Evolutionary conservation across 2,329 filamentous ascomycete species (phyloP).

Genomic region (Aureobasidium sp.): DNA sequence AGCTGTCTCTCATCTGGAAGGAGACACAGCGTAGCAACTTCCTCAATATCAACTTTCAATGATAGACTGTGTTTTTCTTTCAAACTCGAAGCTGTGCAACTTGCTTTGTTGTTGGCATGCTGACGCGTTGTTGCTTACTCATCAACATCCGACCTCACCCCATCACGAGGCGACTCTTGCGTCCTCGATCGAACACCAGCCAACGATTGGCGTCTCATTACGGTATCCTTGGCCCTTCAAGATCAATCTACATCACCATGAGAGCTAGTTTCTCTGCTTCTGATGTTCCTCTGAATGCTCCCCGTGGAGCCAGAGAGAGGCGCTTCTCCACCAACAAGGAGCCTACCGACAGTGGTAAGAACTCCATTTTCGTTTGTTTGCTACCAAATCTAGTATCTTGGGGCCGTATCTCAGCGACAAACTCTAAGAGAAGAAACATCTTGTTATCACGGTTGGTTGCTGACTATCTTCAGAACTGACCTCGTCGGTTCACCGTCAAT

Average conservation of each 20-base stretch:
- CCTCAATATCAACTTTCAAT: background rate
- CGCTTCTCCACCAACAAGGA: slow-evolving; percentile 37
- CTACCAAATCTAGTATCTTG: background rate
- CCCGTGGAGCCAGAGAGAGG: slow-evolving; percentile 19
- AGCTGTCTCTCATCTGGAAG: background rate
- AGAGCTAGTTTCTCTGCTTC: slow-evolving; percentile 14
- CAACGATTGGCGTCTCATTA: background rate
- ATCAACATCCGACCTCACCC: background rate
- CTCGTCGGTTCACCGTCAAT: slow-evolving; percentile 80
- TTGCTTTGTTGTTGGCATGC: background rate
- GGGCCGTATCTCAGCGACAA: too few relatives aligned
- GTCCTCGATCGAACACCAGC: background rate
- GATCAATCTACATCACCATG: background rate
- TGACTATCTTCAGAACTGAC: slow-evolving; percentile 53
- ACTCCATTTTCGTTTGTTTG: background rate
- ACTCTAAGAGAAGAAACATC: background rate
- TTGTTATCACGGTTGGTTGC: background rate
- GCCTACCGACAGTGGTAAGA: slow-evolving; percentile 39
- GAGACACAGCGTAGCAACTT: background rate
- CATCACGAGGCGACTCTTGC: slow-evolving; percentile 5
- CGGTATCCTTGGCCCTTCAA: slow-evolving; percentile 2
- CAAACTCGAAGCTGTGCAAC: background rate
- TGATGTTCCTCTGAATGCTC: slow-evolving; percentile 2
- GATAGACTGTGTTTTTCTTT: background rate
- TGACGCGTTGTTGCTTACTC: slow-evolving; percentile 4